Evolutionary conservation across 495 filamentous ascomycete species (phyloP), one percentile per base, ranked within the genome.

Genomic region (Aspergillus conjunctus): DNA sequence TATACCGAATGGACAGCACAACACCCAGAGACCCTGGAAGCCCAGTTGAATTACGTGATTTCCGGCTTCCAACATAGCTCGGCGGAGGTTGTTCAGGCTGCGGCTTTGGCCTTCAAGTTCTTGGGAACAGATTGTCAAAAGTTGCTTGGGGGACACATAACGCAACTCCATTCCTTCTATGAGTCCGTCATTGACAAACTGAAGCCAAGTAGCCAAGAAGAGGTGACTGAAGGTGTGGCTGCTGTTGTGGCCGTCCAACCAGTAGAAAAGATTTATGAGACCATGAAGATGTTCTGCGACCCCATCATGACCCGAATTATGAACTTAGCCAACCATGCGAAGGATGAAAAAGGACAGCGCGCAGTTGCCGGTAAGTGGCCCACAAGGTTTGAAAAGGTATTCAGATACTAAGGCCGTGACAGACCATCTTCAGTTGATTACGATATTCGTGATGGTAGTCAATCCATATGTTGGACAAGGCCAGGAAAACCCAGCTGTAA

Each of bases 1-100:
- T 99, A 99, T 71, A 98, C 95, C 0, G 94, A 97, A 70, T 99
- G 94, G 94, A 99, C 94, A 1, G 84, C 95, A 15, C 84, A 91
- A 44, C 94, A 99, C 67, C 91, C 93, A 10, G 91, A 97, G 48
- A 94, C 91, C 51, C 80, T 99, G 14, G 87, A 96, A 69, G 79
- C 91, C 2, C 94, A 99, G 68, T 87, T 99, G 60, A 88, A 92
- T 64, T 99, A 94, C 73, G 93, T 99, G 65, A 91, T 96, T 51
- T 87, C 87, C 7, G 92, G 91, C 4, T 99, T 99, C 78, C 83
- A 89, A 53, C 89, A 93, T 54, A 79, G 81, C 32, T 94, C 91
- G 0, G 87, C 87, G 53, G 95, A 99, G 64, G 91, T 99, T 37
- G 81, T 94, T 17, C 86, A 91, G 56, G 94, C 94, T 17, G 89